Evolutionary conservation across 805 yeast species (phyloP).

Genomic region (Debaryomyces prosopidis): DNA sequence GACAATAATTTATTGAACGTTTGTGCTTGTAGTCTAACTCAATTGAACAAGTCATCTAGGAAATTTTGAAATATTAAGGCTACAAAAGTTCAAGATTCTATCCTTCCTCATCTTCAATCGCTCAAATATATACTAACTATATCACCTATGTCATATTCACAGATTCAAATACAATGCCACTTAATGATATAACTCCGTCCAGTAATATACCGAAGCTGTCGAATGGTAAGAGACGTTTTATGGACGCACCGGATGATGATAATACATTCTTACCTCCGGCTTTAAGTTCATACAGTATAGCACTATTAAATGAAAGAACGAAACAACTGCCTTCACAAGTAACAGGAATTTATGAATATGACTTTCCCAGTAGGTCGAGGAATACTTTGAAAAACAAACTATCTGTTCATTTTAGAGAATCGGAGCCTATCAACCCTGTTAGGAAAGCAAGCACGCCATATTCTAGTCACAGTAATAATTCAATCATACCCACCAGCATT

Average conservation of each 20-base stretch:
- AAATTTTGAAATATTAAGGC: too few relatives aligned
- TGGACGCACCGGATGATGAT: constrained; percentile 39
- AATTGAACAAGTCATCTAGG: too few relatives aligned
- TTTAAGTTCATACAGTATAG: constrained; percentile 57
- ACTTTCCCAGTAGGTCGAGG: constrained; percentile 23
- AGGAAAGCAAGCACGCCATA: neutral
- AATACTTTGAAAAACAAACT: constrained; percentile 27
- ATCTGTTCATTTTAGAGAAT: constrained; percentile 32
- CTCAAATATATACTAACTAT: neutral
- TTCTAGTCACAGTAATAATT: neutral
- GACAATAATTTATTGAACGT: neutral
- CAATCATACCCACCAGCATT: neutral
- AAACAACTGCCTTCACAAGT: constrained; percentile 10
- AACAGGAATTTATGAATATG: constrained; percentile 33
- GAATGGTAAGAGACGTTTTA: constrained; percentile 11
- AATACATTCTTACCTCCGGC: constrained; percentile 59
- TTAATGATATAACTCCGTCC: constrained; percentile 11
- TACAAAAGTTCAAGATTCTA: neutral
- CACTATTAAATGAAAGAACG: constrained; percentile 43
- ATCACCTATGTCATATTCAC: neutral
- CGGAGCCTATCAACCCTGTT: neutral
- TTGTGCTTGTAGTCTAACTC: neutral
- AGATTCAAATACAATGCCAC: constrained; percentile 13
- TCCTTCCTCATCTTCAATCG: neutral
- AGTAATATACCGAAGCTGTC: constrained; percentile 2